Evolutionary conservation across 768 basidiomycete genomes (phyloP).

Genomic region (Russula sp.): DNA sequence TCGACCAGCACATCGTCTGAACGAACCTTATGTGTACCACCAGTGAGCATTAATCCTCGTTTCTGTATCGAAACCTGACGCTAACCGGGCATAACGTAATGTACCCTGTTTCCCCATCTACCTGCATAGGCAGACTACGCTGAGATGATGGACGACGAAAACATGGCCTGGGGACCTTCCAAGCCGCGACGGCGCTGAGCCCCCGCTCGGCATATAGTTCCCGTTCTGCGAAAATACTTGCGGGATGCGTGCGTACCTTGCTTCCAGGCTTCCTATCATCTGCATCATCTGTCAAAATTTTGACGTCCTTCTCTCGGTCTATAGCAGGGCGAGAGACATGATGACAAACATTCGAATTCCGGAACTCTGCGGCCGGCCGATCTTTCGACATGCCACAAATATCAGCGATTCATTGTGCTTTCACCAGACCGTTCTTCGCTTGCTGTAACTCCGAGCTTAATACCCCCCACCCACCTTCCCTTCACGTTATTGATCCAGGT

Average conservation of each 20-base stretch:
- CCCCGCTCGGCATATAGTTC: not conserved
- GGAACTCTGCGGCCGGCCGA: not conserved
- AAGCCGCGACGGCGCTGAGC: constrained; percentile 16
- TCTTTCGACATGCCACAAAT: not conserved
- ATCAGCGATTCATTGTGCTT: not conserved
- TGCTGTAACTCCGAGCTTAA: not conserved
- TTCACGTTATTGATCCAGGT: not conserved
- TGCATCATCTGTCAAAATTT: not conserved
- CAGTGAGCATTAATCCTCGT: not conserved
- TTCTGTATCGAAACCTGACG: not conserved
- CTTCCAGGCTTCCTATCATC: not conserved
- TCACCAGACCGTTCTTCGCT: not conserved
- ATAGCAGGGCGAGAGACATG: not conserved
- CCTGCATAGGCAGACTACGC: not conserved
- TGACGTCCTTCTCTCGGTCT: not conserved
- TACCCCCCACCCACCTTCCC: not conserved
- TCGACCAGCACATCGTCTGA: not conserved
- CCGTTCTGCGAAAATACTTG: not conserved
- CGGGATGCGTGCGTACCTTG: not conserved
- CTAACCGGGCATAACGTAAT: not conserved
- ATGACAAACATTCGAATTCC: not conserved
- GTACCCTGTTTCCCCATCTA: not conserved
- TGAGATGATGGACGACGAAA: constrained; percentile 36
- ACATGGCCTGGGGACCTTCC: constrained; percentile 36
- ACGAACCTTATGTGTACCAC: not conserved